Evolutionary conservation across 2,329 filamentous ascomycete species (phyloP), one percentile per base, ranked within the genome.

Genomic region (Alternaria triticina): DNA sequence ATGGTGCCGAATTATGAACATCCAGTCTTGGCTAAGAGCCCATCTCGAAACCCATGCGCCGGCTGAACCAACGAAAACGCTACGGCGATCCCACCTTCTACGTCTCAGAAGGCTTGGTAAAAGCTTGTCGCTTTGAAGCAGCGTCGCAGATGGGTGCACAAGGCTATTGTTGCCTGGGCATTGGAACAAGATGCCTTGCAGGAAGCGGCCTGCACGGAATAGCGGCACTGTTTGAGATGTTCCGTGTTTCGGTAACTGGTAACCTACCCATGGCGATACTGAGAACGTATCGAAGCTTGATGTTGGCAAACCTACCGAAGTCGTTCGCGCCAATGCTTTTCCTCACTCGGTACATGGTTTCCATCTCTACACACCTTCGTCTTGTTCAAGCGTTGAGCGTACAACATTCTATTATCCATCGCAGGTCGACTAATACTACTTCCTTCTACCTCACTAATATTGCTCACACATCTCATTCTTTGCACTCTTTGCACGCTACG

Each of bases 1-100:
- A 55, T 77, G 71, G 76, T 78, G 76, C 70, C 72, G 69, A 62
- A 55, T 52, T 66, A 65, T 64, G 62, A 68, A 66, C 67, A 43
- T 64, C 69, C 68, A 64, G 67, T 68, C 72, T 70, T 74, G 66
- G 68, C 67, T 66, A 72, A 74, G 71, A 65, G 69, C 66, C 28
- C 60, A 62, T 67, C 54, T 56, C 62, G 66, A 78, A 75, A 74
- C 71, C 54, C 47, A 64, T 70, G 67, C 61, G 47, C 23, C 44
- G 51, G 60, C n/a, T 47, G 55, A 63, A 52, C 74, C 75, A 77
- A 77, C 73, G 40, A 61, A 62, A 49, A 54, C 13, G 20, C 52
- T 65, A 65, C 66, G 65, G 68, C 64, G 43, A 30, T 17, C 55
- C 64, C 62, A 60, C 52, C 59, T 54, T 50, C 13, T 40, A 57